These are phyloP conservation scores for Hanseniaspora taiwanica DNA, from an alignment of 805 yeast genomes.

Conservation along the genomic window DNA sequence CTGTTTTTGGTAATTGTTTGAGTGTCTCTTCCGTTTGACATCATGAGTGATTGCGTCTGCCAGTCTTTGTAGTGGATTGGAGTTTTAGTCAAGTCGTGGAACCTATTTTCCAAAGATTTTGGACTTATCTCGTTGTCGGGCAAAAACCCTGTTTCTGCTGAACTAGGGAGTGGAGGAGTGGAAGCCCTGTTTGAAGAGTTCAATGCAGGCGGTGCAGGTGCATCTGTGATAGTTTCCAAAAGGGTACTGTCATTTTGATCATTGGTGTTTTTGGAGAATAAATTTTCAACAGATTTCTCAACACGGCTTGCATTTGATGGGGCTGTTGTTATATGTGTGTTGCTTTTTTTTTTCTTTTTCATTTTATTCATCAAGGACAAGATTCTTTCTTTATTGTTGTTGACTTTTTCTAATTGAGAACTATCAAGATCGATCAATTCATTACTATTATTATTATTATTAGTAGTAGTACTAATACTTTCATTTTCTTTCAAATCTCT, in stretches of 20 bases:
- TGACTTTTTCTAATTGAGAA: too few relatives aligned
- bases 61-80: neutral
- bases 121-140: neutral
- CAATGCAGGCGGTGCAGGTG: too few relatives aligned
- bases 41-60: neutral
- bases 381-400: neutral
- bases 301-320: neutral
- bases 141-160: neutral
- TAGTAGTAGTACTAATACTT: neutral
- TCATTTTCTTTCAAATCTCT: too few relatives aligned
- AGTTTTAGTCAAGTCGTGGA: neutral
- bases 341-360: neutral
- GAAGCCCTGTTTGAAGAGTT: neutral
- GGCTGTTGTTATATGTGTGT: too few relatives aligned
- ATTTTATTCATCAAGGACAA: neutral
- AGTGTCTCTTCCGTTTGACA: neutral
- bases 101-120: neutral
- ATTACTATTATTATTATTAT: neutral
- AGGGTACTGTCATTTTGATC: too few relatives aligned
- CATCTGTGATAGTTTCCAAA: too few relatives aligned
- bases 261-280: too few relatives aligned
- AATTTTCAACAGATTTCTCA: too few relatives aligned
- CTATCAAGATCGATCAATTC: too few relatives aligned
- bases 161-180: constrained; percentile 5
- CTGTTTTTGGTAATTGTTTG: neutral